Conservation (phyloP, 768 basidiomycete species). For the Chalciporus pseudorubinellus region DNA sequence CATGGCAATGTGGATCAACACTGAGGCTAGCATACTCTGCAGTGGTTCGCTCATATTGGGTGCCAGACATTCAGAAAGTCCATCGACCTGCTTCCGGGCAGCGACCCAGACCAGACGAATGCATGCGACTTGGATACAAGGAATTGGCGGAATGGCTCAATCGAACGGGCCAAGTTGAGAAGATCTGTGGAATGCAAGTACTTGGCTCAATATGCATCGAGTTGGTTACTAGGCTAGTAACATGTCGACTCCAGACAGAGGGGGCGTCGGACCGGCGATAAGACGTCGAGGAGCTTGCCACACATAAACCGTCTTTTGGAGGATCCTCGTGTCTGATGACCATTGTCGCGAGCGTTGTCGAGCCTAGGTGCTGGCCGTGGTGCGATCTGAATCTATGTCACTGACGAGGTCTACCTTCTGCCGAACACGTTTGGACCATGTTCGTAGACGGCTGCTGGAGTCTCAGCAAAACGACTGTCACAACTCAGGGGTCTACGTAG, state of each 20-base stretch:
- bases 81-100: neutral
- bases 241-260: neutral
- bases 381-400: too few relatives aligned
- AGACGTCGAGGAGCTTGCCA: neutral
- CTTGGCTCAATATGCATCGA: neutral
- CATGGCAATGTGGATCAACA: neutral
- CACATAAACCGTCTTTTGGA: neutral
- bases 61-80: slow-evolving; percentile 2
- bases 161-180: neutral
- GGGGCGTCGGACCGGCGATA: neutral
- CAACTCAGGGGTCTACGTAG: too few relatives aligned
- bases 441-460: too few relatives aligned
- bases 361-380: too few relatives aligned
- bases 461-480: too few relatives aligned
- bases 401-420: too few relatives aligned
- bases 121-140: neutral
- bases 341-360: too few relatives aligned
- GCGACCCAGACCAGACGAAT: slow-evolving; percentile 32
- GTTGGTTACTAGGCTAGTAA: neutral
- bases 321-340: too few relatives aligned
- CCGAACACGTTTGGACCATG: too few relatives aligned
- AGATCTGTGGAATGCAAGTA: neutral
- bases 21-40: neutral
- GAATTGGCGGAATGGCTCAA: neutral
- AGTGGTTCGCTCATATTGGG: neutral